Base-by-base conservation (phyloP, 805 yeast genomes). In the Metschnikowia gelsemii region DNA sequence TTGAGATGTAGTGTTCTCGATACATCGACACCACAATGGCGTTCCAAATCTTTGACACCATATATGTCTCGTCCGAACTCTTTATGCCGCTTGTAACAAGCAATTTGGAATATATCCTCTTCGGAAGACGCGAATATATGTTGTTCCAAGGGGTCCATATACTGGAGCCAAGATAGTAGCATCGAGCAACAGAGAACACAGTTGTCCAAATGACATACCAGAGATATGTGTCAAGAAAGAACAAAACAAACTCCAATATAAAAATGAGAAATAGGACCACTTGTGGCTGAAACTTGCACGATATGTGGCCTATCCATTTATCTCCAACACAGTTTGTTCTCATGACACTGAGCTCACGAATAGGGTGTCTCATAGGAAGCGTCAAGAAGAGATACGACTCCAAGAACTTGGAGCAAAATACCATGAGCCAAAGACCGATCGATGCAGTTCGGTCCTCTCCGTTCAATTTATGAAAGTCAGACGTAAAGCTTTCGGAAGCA, bases 381-480 rank as follows among this genome's bases (percentile, higher is more conserved):
- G 85, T 81, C 78, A 93, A 76, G 71, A 90, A 93, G 79, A 74
- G 87, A 69, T 93, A 95, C 32, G 99, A 93, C 73, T 93, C 99
- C 35, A 76, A 51, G 50, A 79, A 82, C 56, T 87, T 87, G 2
- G 86, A 80, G 6, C 72, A 49, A 50, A 85, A 84, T 0, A 87
- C 83, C 1, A 78, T 73, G 16, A 76, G 28, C 89, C 95, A 84
- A 43, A 87, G 62, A 0, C 84, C 82, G 56, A 75, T 72, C 0
- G 95, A 86, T 3, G 87, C 76, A 43, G 79, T 63, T 33, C 65
- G 64, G 39, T 79, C 78, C 29, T 78, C 71, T 0, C 83, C 83
- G 12, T 57, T 61, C 8, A 85, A 64, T 17, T 60, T 54, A 41
- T 77, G 76, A 42, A 84, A 75, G 7, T 80, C 76, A 9, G 79